Evolutionary conservation across 169 alveolate species (phyloP), one percentile per base, ranked within the genome.

Genomic region (Eimeria necatrix): DNA sequence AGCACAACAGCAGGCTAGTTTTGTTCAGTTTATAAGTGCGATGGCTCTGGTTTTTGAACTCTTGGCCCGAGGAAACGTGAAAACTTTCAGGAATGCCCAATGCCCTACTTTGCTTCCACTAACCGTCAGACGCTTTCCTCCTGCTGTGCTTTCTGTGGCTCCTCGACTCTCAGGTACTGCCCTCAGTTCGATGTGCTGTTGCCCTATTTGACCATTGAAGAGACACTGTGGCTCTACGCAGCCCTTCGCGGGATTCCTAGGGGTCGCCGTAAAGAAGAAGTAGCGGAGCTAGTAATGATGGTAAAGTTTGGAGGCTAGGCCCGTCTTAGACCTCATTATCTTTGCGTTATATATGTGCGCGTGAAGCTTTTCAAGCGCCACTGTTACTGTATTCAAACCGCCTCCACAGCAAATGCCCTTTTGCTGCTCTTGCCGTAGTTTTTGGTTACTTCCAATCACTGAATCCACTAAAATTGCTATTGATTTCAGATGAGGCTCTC

Each of bases 181-280:
- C 92, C 92, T 12, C 92, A 84, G 70, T 84, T 84, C n/a, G 92
- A 87, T 4, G 93, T 87, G 22, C 51, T 70, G 93, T 84, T 87
- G 61, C 84, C 85, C 93, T 87, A 70, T 9, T 87, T 70, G 41
- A 61, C 93, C 12, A 70, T 87, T 68, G 93, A 87, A 68, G 93
- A 87, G 71, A 87, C 84, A 7, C 93, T 87, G 32, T 70, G 93
- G 93, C 81, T 84, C 48, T 84, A 84, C 22, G 92, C 92, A 10
- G 60, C 92, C 7, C 92, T 84, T 6, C 92, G 92, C 12, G 92
- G 92, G 14, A 56, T 84, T 84, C 92, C 92, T 14, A 84, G 92
- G 64, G 18, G 92, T 18, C 92, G 78, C 59, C 56, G 92, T 4
- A 84, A n/a, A 59, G 92, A 84, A 20, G 92, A 56, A 49, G 78